These are phyloP conservation scores for Suillus weaverae DNA, from an alignment of 768 basidiomycete species.

Conservation along the genomic window DNA sequence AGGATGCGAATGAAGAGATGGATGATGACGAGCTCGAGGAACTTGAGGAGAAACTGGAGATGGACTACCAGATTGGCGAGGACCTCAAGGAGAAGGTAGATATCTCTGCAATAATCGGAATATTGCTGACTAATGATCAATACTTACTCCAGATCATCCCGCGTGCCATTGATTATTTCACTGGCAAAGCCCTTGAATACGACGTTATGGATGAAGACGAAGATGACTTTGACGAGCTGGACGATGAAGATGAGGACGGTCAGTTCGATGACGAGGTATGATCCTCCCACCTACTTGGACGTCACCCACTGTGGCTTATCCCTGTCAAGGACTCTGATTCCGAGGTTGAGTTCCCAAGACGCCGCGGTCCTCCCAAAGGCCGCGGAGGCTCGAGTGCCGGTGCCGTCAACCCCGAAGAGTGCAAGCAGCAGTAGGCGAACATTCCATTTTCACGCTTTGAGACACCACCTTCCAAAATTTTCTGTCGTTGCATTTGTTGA, in stretches of 20 bases:
- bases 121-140: conserved; percentile 7
- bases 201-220: conserved; percentile 58
- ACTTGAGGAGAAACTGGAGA: conserved; percentile 89
- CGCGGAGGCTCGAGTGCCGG: conserved; percentile 44
- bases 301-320: conserved; percentile 15
- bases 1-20: conserved; percentile 63
- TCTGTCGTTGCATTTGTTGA: conserved; percentile 6
- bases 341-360: conserved; percentile 61
- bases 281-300: conserved; percentile 18
- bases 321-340: conserved; percentile 62
- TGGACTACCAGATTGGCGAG: conserved; percentile 98
- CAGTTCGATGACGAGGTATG: conserved; percentile 61
- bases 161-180: conserved; percentile 95
- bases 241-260: conserved; percentile 50
- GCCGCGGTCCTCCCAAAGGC: conserved; percentile 59
- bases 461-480: neutral
- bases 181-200: conserved; percentile 90
- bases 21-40: conserved; percentile 88
- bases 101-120: conserved; percentile 1
- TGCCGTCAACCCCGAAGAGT: conserved; percentile 71
- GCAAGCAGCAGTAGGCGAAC: conserved; percentile 78
- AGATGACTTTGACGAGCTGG: conserved; percentile 61
- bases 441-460: neutral
- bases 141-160: conserved; percentile 72
- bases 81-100: conserved; percentile 93